phyloP scores from a whole-genome alignment of 2,329 filamentous ascomycete genomes.

The Penicillium aurantiogriseum region DNA sequence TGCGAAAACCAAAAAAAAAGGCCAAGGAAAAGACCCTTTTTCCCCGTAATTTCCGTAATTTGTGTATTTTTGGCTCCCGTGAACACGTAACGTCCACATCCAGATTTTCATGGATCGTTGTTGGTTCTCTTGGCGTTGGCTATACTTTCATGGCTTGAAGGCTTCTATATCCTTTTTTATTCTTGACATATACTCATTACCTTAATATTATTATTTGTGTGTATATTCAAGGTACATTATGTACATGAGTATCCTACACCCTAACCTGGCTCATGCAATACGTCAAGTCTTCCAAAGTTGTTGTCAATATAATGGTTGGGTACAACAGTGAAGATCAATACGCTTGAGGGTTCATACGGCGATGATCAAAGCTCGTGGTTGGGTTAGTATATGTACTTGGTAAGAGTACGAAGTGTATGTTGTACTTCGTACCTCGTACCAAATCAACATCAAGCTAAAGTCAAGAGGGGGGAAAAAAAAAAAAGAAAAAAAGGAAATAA shows the following conservation, averaged over 20 bases:
- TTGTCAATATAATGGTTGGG: constrained; percentile 1
- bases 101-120: constrained; percentile 6
- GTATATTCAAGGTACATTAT: background rate
- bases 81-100: constrained; percentile 17
- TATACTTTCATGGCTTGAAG: constrained; percentile 6
- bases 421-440: background rate
- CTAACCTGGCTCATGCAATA: background rate
- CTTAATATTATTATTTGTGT: background rate
- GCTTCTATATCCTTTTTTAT: constrained; percentile 2
- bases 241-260: no score
- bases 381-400: background rate
- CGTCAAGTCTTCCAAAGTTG: background rate
- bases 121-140: constrained; percentile 7
- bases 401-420: no score
- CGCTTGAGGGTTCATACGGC: background rate
- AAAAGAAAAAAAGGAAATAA: background rate
- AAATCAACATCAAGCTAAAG: background rate
- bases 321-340: background rate
- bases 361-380: background rate
- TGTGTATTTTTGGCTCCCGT: constrained; percentile 8
- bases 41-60: constrained; percentile 16
- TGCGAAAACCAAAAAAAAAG: constrained; percentile 29
- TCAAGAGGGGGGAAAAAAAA: background rate
- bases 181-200: background rate
- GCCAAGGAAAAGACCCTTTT: constrained; percentile 32